phyloP scores from a whole-genome alignment of 2,329 filamentous ascomycete genomes.

The Arthrobotrys sinensis region DNA sequence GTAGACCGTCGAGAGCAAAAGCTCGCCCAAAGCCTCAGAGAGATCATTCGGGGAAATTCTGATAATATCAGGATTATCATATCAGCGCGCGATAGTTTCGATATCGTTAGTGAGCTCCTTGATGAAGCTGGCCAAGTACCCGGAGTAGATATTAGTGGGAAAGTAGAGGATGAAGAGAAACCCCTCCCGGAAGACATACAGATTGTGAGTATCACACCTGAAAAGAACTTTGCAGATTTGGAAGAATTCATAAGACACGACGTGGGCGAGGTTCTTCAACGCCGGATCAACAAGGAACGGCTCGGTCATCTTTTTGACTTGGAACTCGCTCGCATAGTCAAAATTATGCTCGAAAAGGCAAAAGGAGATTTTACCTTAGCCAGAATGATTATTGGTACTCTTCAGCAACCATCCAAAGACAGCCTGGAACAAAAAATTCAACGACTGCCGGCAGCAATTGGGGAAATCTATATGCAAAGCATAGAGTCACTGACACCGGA shows the following conservation, averaged over 20 bases:
- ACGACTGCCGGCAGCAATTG: slow-evolving; percentile 40
- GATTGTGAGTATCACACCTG: slow-evolving; percentile 31
- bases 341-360: slow-evolving; percentile 44
- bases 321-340: slow-evolving; percentile 32
- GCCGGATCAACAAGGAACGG: slow-evolving; percentile 27
- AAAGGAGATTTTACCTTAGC: slow-evolving; percentile 50
- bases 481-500: slow-evolving; percentile 45
- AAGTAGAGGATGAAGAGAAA: neutral
- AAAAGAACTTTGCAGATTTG: slow-evolving; percentile 34
- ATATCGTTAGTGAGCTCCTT: slow-evolving; percentile 30
- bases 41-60: neutral
- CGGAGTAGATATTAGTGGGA: too few species aligned
- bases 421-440: slow-evolving; percentile 33
- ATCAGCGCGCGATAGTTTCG: slow-evolving; percentile 39
- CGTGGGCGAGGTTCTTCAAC: slow-evolving; percentile 31
- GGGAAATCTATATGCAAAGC: slow-evolving; percentile 45
- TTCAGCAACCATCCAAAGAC: slow-evolving; percentile 51
- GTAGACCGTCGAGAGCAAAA: slow-evolving; percentile 23
- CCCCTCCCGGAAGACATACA: slow-evolving; percentile 11
- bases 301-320: slow-evolving; percentile 30
- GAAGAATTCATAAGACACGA: slow-evolving; percentile 37
- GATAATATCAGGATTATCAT: slow-evolving; percentile 34
- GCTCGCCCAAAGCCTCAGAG: slow-evolving; percentile 1
- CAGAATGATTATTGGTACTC: slow-evolving; percentile 38
- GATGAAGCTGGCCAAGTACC: neutral